Evolutionary conservation across 495 filamentous ascomycete species (phyloP), one percentile per base, ranked within the genome.

Genomic region (Thozetella sp.): DNA sequence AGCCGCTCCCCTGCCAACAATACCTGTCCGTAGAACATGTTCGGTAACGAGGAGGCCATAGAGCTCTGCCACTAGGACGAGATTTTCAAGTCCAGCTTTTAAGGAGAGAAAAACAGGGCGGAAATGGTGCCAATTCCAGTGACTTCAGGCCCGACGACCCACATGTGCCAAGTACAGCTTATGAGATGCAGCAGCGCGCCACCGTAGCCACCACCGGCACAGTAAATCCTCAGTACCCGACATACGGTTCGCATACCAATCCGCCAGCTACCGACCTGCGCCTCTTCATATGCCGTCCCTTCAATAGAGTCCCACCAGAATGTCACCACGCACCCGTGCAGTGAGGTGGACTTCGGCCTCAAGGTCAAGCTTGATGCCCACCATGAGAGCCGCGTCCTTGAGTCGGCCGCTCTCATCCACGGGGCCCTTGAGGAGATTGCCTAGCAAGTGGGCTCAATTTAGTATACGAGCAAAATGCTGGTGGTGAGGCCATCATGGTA

Each of bases 321-420:
- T 37, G 54, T 74, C 71, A 57, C 69, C 71, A 22, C 67, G 53
- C 37, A 74, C 64, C 59, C 71, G 53, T 27, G 71, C 69, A 10
- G 71, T 70, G 25, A 74, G 56, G 30, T 37, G 30, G 17, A 37
- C 30, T 37, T 37, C 30, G 30, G 30, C 30, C 30, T 37, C 30
- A 37, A 37, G 30, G 30, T 37, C 69, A 27, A 73, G 69, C 68
- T 78, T 78, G 70, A 78, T 73, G 54, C 75, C 75, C 51, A 78
- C 66, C 67, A 76, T 56, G 55, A 78, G 67, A 22, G 72, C 74
- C 0, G 75, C 74, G 45, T 71, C 71, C 56, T 75, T 78, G 30
- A 76, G 67, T 37, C 70, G 69, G 22, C 76, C 76, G 17, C 69
- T 58, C 11, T 76, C 72, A 46, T 78, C 74, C 15, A 69, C 65